Percentiles rank a stretch among this genome's conserved stretches.
phyloP scores from a whole-genome alignment of 176 grass and related monocot species.

The Alloteropsis semialata region DNA sequence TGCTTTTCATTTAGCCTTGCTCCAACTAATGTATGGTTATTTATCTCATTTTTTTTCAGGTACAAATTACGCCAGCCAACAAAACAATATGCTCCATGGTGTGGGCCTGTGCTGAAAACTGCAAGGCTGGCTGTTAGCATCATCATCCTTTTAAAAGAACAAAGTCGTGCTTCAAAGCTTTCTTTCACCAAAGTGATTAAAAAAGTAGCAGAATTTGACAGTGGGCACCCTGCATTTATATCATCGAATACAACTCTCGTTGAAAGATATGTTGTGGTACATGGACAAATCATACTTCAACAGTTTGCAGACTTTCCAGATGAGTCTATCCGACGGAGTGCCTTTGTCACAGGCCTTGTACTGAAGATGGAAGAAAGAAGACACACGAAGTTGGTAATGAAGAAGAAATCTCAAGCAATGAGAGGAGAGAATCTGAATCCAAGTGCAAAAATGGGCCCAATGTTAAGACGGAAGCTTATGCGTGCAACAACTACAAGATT shows the following conservation, averaged over 20 bases:
- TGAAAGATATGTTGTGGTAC: constrained; percentile 68
- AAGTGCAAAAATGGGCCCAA: constrained; percentile 46
- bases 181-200: constrained; percentile 58
- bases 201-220: constrained; percentile 53
- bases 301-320: constrained; percentile 67
- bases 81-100: constrained; percentile 73
- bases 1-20: neutral
- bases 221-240: constrained; percentile 43
- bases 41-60: constrained; percentile 47
- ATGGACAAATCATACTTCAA: constrained; percentile 79
- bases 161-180: constrained; percentile 61
- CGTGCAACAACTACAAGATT: constrained; percentile 76
- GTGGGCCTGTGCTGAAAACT: constrained; percentile 60
- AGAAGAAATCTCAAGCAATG: constrained; percentile 43
- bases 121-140: constrained; percentile 49
- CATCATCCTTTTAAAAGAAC: constrained; percentile 65
- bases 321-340: constrained; percentile 39
- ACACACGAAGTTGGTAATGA: constrained; percentile 68
- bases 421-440: constrained; percentile 69
- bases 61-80: constrained; percentile 70
- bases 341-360: constrained; percentile 55
- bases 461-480: constrained; percentile 60
- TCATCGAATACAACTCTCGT: constrained; percentile 41
- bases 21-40: constrained; percentile 10
- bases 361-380: constrained; percentile 59